Conservation (phyloP, 2,329 filamentous ascomycete species). For the Colletotrichum sp. region DNA sequence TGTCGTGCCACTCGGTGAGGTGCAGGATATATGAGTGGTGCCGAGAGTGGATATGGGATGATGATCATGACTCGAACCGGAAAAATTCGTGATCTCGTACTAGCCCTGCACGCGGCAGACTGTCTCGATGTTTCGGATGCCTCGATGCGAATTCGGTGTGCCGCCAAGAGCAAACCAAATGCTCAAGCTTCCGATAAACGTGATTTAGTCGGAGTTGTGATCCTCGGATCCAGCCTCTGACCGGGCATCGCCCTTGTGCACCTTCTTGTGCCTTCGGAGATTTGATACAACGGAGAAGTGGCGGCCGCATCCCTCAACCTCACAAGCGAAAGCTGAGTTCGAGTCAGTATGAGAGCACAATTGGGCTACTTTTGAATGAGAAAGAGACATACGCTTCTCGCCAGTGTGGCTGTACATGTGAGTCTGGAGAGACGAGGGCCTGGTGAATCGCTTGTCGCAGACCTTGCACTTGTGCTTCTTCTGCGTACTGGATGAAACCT, state of each 20-base stretch:
- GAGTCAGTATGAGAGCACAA: neutral
- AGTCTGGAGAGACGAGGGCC: constrained; percentile 92
- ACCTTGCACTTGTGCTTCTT: constrained; percentile 99
- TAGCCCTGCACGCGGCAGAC: neutral
- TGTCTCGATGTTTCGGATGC: neutral
- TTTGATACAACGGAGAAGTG: constrained; percentile 99
- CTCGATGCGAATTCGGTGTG: neutral
- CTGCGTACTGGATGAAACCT: constrained; percentile 92
- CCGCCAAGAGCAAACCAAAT: neutral
- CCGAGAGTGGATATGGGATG: constrained; percentile 5
- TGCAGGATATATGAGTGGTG: neutral
- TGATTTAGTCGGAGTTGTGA: constrained; percentile 60
- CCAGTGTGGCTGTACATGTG: constrained; percentile 99
- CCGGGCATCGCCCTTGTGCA: constrained; percentile 80
- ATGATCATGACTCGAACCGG: constrained; percentile 20
- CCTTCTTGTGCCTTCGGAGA: constrained; percentile 90
- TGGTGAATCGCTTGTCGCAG: constrained; percentile 96
- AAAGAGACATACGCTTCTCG: constrained; percentile 85
- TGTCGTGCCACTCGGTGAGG: neutral
- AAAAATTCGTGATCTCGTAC: constrained; percentile 22
- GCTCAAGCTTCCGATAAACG: neutral
- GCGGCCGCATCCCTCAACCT: constrained; percentile 92
- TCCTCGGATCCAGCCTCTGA: constrained; percentile 70
- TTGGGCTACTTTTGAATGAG: neutral
- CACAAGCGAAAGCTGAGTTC: constrained; percentile 82